Evolutionary conservation across 768 basidiomycete genomes (phyloP).

Genomic region (Pleurotus tuber-regium): DNA sequence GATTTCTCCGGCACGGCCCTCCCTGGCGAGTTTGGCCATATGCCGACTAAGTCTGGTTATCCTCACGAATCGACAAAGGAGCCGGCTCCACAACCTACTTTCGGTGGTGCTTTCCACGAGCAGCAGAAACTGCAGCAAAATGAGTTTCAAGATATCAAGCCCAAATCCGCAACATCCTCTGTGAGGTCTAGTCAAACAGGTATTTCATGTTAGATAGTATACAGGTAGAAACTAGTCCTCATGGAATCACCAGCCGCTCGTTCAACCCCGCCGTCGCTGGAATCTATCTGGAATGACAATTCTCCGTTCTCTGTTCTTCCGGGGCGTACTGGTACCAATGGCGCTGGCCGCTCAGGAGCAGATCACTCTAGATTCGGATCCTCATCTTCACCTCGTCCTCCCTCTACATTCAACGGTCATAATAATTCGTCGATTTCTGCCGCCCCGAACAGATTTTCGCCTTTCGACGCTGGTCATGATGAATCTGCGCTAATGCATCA

Average conservation of each 20-base stretch:
- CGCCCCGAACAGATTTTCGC: constrained; percentile 33
- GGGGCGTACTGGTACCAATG: constrained; percentile 42
- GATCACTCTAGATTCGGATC: constrained; percentile 31
- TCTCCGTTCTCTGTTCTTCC: constrained; percentile 72
- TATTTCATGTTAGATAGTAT: constrained; percentile 16
- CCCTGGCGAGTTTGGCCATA: constrained; percentile 25
- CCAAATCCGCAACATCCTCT: constrained; percentile 15
- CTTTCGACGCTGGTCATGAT: constrained; percentile 24
- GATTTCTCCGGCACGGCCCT: constrained; percentile 65
- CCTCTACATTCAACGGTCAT: constrained; percentile 2
- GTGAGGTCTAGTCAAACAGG: constrained; percentile 22
- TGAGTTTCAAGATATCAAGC: constrained; percentile 7
- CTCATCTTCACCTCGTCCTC: constrained; percentile 22
- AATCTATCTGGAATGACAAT: constrained; percentile 82
- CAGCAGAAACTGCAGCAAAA: constrained; percentile 11
- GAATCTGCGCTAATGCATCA: constrained; percentile 28
- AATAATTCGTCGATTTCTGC: not conserved
- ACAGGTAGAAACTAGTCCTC: constrained; percentile 14
- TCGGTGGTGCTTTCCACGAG: constrained; percentile 9
- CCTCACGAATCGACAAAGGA: constrained; percentile 15
- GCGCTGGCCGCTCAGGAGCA: constrained; percentile 33
- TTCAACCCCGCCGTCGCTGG: constrained; percentile 48
- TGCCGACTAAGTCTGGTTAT: constrained; percentile 19
- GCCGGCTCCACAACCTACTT: constrained; percentile 20
- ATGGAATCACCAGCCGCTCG: constrained; percentile 30